Conservation (phyloP, 2,329 filamentous ascomycete species). For the Trichophyton benhamiae region DNA sequence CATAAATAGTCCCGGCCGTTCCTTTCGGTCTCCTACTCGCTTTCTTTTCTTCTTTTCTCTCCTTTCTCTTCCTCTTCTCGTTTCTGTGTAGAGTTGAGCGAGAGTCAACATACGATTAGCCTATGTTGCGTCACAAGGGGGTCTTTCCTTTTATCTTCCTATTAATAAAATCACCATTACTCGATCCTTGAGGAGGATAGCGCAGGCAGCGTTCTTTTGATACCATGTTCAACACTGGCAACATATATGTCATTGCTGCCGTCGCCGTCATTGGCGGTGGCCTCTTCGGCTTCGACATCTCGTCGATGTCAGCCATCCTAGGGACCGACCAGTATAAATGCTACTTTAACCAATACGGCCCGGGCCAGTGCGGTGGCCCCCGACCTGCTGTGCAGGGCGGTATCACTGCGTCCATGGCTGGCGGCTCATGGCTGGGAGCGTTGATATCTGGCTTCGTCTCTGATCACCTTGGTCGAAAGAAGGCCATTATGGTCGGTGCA, state of each 20-base stretch:
- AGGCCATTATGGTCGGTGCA: conserved; percentile 41
- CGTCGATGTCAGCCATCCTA: conserved; percentile 58
- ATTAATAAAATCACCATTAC: neutral
- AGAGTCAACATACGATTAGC: neutral
- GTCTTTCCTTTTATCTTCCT: neutral
- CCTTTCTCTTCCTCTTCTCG: neutral
- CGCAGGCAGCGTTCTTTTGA: neutral
- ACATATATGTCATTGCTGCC: conserved; percentile 47
- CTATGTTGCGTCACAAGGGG: neutral
- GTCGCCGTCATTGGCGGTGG: conserved; percentile 53
- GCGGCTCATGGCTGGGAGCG: conserved; percentile 56
- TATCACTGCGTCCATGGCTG: conserved; percentile 52
- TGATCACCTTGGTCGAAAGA: conserved; percentile 29
- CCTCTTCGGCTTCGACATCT: conserved; percentile 69
- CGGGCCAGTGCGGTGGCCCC: conserved; percentile 37
- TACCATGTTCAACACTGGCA: conserved; percentile 18
- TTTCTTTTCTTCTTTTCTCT: neutral
- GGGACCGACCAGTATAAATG: conserved; percentile 57
- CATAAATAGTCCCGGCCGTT: neutral
- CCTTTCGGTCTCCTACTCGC: neutral
- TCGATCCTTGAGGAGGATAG: neutral
- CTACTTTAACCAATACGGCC: conserved; percentile 51
- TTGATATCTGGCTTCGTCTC: conserved; percentile 27
- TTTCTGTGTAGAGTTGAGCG: neutral
- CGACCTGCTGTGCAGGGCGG: conserved; percentile 48